phyloP scores from a whole-genome alignment of 1,284 basidiomycete species.

The Ceratobasidium sp. region DNA sequence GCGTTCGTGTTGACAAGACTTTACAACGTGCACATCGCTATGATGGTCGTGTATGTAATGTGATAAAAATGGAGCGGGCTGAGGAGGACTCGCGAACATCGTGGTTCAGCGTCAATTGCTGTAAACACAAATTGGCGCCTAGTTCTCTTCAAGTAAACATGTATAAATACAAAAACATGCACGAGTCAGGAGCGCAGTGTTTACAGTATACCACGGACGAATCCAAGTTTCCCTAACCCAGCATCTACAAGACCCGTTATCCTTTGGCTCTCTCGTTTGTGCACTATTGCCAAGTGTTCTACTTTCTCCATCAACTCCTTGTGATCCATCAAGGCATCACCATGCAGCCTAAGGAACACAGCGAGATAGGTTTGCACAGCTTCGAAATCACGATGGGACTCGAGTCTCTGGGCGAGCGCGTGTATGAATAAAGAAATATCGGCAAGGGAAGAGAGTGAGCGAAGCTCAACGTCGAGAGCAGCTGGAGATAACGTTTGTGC shows the following conservation, averaged over 20 bases:
- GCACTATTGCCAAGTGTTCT: conserved; percentile 67
- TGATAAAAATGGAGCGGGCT: conserved; percentile 24
- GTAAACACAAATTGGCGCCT: neutral
- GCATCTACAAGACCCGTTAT: conserved; percentile 76
- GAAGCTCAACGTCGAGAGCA: conserved; percentile 90
- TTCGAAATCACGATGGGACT: conserved; percentile 90
- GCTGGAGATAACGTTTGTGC: conserved; percentile 90
- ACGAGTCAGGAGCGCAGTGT: neutral
- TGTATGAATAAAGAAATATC: conserved; percentile 76
- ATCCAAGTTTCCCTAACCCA: conserved; percentile 75
- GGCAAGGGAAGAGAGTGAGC: conserved; percentile 67
- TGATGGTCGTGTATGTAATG: conserved; percentile 35
- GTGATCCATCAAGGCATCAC: conserved; percentile 75
- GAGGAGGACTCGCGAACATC: conserved; percentile 31
- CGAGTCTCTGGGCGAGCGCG: conserved; percentile 78
- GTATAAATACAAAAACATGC: conserved; percentile 14
- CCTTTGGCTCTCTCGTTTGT: conserved; percentile 76
- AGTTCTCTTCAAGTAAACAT: conserved; percentile 8
- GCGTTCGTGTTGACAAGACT: conserved; percentile 35
- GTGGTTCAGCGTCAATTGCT: neutral
- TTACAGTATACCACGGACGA: conserved; percentile 52
- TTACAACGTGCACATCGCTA: conserved; percentile 38
- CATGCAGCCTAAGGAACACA: conserved; percentile 87
- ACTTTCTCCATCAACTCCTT: conserved; percentile 68
- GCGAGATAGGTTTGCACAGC: conserved; percentile 90